Evolutionary conservation across 2,329 filamentous ascomycete species (phyloP), one percentile per base, ranked within the genome.

Genomic region (Beauveria varroae): DNA sequence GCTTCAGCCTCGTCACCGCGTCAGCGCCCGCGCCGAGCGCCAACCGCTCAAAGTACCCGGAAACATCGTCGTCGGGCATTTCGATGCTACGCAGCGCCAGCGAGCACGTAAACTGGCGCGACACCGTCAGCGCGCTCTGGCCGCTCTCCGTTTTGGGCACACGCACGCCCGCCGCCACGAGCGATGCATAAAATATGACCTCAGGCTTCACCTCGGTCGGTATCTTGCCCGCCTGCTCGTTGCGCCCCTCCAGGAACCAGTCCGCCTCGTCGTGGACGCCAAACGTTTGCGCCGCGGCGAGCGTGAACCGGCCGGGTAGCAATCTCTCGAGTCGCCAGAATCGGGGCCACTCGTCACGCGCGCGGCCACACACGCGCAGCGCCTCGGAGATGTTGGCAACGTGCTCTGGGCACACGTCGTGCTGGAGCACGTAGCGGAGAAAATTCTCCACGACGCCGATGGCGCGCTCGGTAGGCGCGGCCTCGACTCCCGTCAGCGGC

Each of bases 321-420:
- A 73, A 71, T 1, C 70, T 63, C 1, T 78, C 75, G 8, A 88
- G 75, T 30, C 80, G 70, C 6, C 79, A 74, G 41, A 87, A 78
- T 57, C 82, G 78, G 64, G 83, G 82, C 41, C 95, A 79, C 72
- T 98, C 91, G 1, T 76, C 68, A 3, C 84, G 79, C 1, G 90
- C 91, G 16, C 79, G 69, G 22, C 86, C 81, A 67, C 91, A 96
- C 30, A 93, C 71, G 1, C 72, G 71, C 8, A 88, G 78, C 0
- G 93, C 91, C 0, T 80, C 76, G 18, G 83, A 74, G 62, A 98
- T 79, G 64, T 93, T 83, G 0, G 81, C 76, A 0, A 74, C 78
- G 69, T 93, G 89, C 71, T 98, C 95, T 0, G 89, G 88, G 68
- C 92, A 96, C 18, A 96, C 93, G 43, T 89, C 83, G 69, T 98